These are phyloP conservation scores for Ambrosiella cleistominuta DNA, from an alignment of 2,329 filamentous ascomycete species.

Conservation along the genomic window DNA sequence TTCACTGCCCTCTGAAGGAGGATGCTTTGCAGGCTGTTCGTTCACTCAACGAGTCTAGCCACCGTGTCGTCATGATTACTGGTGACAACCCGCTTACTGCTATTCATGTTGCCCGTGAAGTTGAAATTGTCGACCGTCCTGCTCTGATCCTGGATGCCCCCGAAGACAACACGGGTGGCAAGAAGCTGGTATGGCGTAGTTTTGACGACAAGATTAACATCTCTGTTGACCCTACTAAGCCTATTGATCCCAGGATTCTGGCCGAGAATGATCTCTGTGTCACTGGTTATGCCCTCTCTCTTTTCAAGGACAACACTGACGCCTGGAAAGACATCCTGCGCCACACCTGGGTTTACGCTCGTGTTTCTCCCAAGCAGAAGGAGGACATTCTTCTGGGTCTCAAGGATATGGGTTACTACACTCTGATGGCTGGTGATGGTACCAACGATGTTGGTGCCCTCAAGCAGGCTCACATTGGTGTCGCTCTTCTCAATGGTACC, in stretches of 20 bases:
- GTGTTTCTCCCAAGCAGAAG: slow-evolving; percentile 96
- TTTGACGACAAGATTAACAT: slow-evolving; percentile 81
- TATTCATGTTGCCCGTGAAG: slow-evolving; percentile 83
- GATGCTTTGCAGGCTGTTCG: slow-evolving; percentile 86
- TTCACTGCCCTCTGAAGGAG: slow-evolving; percentile 91
- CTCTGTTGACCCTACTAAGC: slow-evolving; percentile 65
- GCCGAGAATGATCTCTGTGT: slow-evolving; percentile 82
- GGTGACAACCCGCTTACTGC: slow-evolving; percentile 95
- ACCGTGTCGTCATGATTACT: slow-evolving; percentile 97
- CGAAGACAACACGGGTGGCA: slow-evolving; percentile 66
- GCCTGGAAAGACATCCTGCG: slow-evolving; percentile 64
- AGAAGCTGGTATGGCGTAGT: slow-evolving; percentile 81
- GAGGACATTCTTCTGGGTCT: slow-evolving; percentile 94
- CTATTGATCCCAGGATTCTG: slow-evolving; percentile 66
- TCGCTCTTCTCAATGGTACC: slow-evolving; percentile 88
- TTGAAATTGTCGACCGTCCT: slow-evolving; percentile 94
- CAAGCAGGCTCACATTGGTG: slow-evolving; percentile 94
- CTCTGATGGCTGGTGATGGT: slow-evolving; percentile 94
- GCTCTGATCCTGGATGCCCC: slow-evolving; percentile 89
- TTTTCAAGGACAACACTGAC: slow-evolving; percentile 58
- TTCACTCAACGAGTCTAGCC: slow-evolving; percentile 97
- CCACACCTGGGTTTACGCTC: slow-evolving; percentile 92
- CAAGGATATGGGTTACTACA: slow-evolving; percentile 94
- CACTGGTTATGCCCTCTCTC: slow-evolving; percentile 80
- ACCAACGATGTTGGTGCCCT: slow-evolving; percentile 96